Evolutionary conservation across 2,329 filamentous ascomycete species (phyloP), one percentile per base, ranked within the genome.

Genomic region (Lithohypha guttulata): DNA sequence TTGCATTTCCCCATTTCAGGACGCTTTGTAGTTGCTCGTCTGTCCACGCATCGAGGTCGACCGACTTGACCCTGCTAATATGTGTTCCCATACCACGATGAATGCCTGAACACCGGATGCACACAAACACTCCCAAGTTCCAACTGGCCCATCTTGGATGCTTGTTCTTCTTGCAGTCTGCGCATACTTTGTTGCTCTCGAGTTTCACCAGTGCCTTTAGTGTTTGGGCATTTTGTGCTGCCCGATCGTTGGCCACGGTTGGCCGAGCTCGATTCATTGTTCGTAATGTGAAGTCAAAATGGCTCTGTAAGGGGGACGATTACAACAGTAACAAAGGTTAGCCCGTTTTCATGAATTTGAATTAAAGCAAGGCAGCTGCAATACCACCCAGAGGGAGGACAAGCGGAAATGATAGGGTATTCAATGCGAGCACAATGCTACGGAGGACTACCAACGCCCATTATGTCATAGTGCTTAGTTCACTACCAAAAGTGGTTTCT

Each of bases 21-120:
- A 98, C 80, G 62, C 84, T 95, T 61, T 91, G 81, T 44, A 96
- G 70, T 67, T 98, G 91, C 62, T 98, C 91, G 60, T 98, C 91
- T 47, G 91, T 98, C 91, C 91, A 98, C 18, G 89, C 80, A 62
- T 98, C 91, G 49, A 98, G 77, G 61, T 98, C 91, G 51, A 98
- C 91, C 2, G 87, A 95, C 63, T 98, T 98, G 61, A 98, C 91
- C 62, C 84, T 76, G 63, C 86, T 95, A 61, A 98, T 95, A 65
- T 98, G 91, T 46, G 89, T 96, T 55, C 91, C 91, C 87, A 98
- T 96, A 51, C 89, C 86, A 57, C 91, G 84, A 66, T 98, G 91
- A 57, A 98, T 94, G 56, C 93, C 93, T 13, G 91, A 98, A 65
- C 91, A 98, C 59, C 87, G 81, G 60, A 98, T 98, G 70, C 91